Base-by-base conservation (phyloP, 805 yeast species). In the Lachancea sp. region DNA sequence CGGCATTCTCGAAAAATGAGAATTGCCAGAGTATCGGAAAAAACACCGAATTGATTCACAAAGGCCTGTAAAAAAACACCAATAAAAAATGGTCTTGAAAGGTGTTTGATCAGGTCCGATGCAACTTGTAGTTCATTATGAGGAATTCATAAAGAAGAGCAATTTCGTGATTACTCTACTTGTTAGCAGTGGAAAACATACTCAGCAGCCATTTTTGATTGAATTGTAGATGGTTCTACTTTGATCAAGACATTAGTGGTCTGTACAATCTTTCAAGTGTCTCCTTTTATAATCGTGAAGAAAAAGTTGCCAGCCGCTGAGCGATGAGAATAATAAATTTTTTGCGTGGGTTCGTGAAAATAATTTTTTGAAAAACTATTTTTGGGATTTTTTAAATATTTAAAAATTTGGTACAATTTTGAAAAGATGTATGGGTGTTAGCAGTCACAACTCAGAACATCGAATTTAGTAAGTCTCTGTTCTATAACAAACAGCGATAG, bases 201-300 rank as follows among this genome's bases (percentile, higher is more conserved):
- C 69, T 58, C 61, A 53, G 67, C 66, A 57, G 66, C 67, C 68
- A 65, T 65, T 61, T 52, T 57, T 44, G 49, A 37, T 41, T 22
- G 33, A 19, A 29, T 34, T 41, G 39, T 27, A 19, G 38, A 18
- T 29, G 39, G 9, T 22, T 18, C n/a, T 17, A n/a, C 17, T 31
- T 13, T 6, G 17, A 31, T 10, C 7, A 31, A 31, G n/a, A 31
- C 34, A 31, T 10, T 31, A 31, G n/a, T 31, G 17, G 17, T 15
- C n/a, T n/a, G n/a, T n/a, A n/a, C n/a, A n/a, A 15, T 31, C 17
- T 10, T 10, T 31, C 34, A 6, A 16, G n/a, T 11, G 34, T 32
- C 35, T n/a, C 19, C 30, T 30, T 38, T 29, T 38, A 38, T 38
- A 38, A 3, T 26, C 16, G 22, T 27, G 41, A 27, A 26, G n/a